phyloP scores from a whole-genome alignment of 2,329 filamentous ascomycete species.

The Rhynchosporium agropyri region DNA sequence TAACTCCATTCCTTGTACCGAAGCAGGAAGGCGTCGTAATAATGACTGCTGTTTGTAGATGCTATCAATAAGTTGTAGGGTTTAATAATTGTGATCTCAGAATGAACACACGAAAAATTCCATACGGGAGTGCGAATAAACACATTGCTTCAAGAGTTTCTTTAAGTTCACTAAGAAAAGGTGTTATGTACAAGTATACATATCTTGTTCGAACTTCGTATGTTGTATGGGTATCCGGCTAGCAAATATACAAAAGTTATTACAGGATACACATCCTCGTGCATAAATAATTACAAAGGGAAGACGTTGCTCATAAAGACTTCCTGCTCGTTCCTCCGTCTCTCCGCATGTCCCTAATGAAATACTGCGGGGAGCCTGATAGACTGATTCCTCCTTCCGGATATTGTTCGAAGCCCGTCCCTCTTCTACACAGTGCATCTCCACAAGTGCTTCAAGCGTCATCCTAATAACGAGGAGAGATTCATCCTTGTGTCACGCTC shows the following conservation, averaged over 20 bases:
- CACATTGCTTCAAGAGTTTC: too few relatives aligned
- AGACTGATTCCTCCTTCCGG: neutral
- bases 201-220: neutral
- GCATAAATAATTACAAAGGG: constrained; percentile 6
- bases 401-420: neutral
- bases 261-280: constrained; percentile 8
- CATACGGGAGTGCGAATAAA: too few relatives aligned
- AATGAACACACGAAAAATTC: too few relatives aligned
- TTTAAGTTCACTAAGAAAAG: too few relatives aligned
- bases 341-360: neutral
- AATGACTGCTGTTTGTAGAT: too few relatives aligned
- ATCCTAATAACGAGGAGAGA: constrained; percentile 39
- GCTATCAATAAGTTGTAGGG: too few relatives aligned
- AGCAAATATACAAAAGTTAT: constrained; percentile 17
- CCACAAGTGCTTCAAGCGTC: neutral
- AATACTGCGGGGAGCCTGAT: neutral
- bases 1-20: too few relatives aligned
- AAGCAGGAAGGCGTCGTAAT: too few relatives aligned
- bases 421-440: neutral
- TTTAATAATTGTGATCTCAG: too few relatives aligned
- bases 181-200: neutral
- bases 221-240: constrained; percentile 9
- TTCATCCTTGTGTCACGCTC: constrained; percentile 42
- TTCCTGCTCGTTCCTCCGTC: neutral
- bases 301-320: constrained; percentile 18